These are phyloP conservation scores for Mucor racemosus DNA, from an alignment of 371 early-diverging fungal genomes.

Conservation along the genomic window DNA sequence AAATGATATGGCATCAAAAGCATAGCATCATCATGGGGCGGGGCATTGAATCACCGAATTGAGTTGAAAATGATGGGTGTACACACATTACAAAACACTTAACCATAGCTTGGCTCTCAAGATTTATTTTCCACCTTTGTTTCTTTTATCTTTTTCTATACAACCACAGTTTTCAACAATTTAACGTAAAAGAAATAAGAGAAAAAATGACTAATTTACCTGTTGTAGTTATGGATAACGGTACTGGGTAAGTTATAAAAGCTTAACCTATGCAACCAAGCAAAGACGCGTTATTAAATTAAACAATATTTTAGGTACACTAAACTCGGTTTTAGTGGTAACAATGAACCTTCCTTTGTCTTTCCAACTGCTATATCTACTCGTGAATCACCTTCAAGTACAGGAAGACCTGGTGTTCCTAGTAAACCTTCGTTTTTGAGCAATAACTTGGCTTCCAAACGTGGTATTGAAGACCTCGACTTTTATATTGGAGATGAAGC, in stretches of 20 bases:
- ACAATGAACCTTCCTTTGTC: conserved; percentile 94
- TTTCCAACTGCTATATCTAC: conserved; percentile 94
- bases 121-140: conserved; percentile 3
- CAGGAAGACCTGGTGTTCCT: conserved; percentile 62
- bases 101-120: neutral
- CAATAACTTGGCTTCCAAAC: conserved; percentile 88
- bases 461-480: conserved; percentile 96
- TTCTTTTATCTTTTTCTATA: conserved; percentile 3
- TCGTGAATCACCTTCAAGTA: conserved; percentile 60
- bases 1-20: neutral
- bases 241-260: conserved; percentile 79
- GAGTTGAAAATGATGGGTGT: neutral
- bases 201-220: conserved; percentile 60
- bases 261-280: neutral
- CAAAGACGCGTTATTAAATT: neutral
- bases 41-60: neutral
- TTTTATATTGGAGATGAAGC: conserved; percentile 98
- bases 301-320: conserved; percentile 74
- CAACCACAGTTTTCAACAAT: neutral
- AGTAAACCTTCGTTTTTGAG: conserved; percentile 65
- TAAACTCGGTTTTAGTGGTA: conserved; percentile 98
- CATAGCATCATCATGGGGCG: conserved; percentile 2
- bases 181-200: neutral
- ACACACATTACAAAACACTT: conserved; percentile 3
- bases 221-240: conserved; percentile 93